These are phyloP conservation scores for Vigna trinervia DNA, from an alignment of 306 rosid genomes.

Conservation along the genomic window DNA sequence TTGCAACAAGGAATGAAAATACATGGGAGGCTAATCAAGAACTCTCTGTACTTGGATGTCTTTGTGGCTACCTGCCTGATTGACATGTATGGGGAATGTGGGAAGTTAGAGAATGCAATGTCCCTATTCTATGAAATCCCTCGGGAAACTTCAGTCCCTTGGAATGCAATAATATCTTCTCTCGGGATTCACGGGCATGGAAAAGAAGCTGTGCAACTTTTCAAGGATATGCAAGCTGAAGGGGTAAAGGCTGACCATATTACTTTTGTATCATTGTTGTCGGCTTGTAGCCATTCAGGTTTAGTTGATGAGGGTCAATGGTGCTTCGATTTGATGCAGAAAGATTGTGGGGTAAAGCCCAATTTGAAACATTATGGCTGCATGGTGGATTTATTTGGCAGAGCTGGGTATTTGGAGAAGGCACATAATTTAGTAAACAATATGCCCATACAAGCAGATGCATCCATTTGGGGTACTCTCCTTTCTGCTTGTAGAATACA, in stretches of 20 bases:
- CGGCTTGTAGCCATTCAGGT: conserved; percentile 61
- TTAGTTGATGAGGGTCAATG: conserved; percentile 52
- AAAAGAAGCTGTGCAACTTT: conserved; percentile 47
- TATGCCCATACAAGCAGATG: conserved; percentile 58
- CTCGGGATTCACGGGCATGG: conserved; percentile 59
- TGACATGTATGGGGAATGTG: conserved; percentile 57
- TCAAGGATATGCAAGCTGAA: conserved; percentile 54
- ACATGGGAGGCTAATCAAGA: conserved; percentile 54
- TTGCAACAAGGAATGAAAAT: conserved; percentile 59
- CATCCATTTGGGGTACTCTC: conserved; percentile 62
- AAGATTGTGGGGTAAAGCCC: conserved; percentile 49
- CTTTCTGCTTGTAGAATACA: conserved; percentile 59
- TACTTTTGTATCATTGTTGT: conserved; percentile 55
- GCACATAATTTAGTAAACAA: conserved; percentile 51
- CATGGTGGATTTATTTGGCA: conserved; percentile 61
- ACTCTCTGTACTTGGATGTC: conserved; percentile 49
- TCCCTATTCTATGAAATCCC: conserved; percentile 54
- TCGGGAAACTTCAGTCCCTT: conserved; percentile 49
- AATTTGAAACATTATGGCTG: conserved; percentile 60
- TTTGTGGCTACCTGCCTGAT: conserved; percentile 61
- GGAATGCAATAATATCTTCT: conserved; percentile 60
- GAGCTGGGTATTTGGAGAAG: conserved; percentile 55
- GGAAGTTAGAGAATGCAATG: conserved; percentile 51
- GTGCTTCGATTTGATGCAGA: conserved; percentile 56
- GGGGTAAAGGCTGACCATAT: conserved; percentile 52